Evolutionary conservation across 345 rosid genomes (phyloP).

Genomic region (Pistacia atlantica): DNA sequence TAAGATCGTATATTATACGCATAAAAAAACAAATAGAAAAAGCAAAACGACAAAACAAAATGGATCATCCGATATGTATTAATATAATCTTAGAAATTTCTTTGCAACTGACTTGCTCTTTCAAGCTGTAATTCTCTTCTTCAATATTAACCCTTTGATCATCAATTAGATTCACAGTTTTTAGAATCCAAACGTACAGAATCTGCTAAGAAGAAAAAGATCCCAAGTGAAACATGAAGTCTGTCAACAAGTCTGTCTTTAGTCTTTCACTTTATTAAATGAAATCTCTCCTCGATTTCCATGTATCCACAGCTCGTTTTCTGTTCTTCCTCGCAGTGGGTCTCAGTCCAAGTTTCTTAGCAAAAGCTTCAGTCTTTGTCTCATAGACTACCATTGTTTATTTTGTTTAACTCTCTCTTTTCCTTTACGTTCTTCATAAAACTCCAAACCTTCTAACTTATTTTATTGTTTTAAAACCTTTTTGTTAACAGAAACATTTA

Average conservation of each 20-base stretch:
- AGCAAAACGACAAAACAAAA: conserved; percentile 7
- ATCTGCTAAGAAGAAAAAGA: conserved; percentile 29
- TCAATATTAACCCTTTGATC: conserved; percentile 27
- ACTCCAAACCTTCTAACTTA: not conserved
- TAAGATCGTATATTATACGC: not conserved
- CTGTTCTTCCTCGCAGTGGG: conserved; percentile 32
- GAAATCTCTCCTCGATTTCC: conserved; percentile 20
- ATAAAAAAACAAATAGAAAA: not conserved
- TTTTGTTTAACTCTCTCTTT: conserved; percentile 6
- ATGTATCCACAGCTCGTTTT: conserved; percentile 21
- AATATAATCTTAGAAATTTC: conserved; percentile 11
- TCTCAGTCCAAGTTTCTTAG: conserved; percentile 15
- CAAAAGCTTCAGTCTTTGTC: conserved; percentile 22
- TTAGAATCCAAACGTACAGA: conserved; percentile 39
- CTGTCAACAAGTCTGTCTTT: not conserved
- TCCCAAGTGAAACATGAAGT: conserved; percentile 17
- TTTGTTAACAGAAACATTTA: conserved; percentile 19
- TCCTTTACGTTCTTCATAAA: conserved; percentile 7
- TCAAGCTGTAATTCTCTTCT: not conserved
- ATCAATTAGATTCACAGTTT: not conserved
- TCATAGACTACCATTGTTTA: conserved; percentile 7
- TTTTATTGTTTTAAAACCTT: conserved; percentile 3
- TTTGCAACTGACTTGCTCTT: not conserved
- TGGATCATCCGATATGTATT: conserved; percentile 17
- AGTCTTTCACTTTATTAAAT: conserved; percentile 6